These are phyloP conservation scores for Nemania sp. DNA, from an alignment of 2,329 filamentous ascomycete genomes.

Conservation along the genomic window DNA sequence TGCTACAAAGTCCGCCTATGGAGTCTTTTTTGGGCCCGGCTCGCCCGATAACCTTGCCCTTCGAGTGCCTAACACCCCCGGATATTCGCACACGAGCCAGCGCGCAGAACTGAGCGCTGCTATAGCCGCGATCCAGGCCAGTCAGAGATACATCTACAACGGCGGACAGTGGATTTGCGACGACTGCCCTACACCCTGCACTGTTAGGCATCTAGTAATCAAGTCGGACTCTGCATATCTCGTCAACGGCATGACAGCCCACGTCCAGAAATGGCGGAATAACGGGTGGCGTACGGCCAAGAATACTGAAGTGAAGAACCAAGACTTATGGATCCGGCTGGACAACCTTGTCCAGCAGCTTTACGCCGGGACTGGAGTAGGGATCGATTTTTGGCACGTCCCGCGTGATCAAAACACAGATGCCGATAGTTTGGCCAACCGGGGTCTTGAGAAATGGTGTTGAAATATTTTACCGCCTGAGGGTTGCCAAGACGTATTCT, in stretches of 20 bases:
- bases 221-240: constrained; percentile 29
- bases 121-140: constrained; percentile 6
- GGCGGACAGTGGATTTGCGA: constrained; percentile 21
- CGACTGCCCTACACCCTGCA: constrained; percentile 12
- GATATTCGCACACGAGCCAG: constrained; percentile 16
- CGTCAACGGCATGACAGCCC: constrained; percentile 21
- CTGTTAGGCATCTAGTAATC: constrained; percentile 16
- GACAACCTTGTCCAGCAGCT: neutral
- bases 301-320: constrained; percentile 18
- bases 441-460: neutral
- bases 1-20: constrained; percentile 14
- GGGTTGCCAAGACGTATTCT: neutral
- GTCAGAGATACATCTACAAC: neutral
- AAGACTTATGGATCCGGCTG: constrained; percentile 14
- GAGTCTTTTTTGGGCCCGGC: constrained; percentile 11
- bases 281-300: constrained; percentile 24
- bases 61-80: neutral
- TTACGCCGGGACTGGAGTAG: neutral
- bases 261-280: constrained; percentile 18
- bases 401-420: constrained; percentile 18
- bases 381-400: constrained; percentile 25
- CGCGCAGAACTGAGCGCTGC: constrained; percentile 20
- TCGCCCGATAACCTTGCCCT: neutral
- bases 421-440: constrained; percentile 18
- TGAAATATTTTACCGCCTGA: neutral